Base-by-base conservation (phyloP, 2,329 filamentous ascomycete genomes). In the Beauveria medogensis region DNA sequence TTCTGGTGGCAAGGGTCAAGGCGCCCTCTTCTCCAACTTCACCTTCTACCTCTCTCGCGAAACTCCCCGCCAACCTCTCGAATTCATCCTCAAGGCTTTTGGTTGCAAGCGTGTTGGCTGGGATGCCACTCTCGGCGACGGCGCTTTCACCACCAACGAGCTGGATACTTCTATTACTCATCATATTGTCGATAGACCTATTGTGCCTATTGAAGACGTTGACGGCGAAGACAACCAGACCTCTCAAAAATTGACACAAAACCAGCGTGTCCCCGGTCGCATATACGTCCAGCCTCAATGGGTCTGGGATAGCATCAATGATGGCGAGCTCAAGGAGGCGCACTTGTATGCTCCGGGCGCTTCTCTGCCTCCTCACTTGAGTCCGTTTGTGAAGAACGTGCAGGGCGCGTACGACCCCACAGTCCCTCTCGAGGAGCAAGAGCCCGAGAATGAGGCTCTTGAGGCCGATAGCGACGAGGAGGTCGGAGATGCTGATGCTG, bases 291-390 rank as follows among this genome's bases (percentile, higher is more conserved):
- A 99, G 77, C 94, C 94, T 22, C 94, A 99, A 73, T 99, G 95
- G 93, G 86, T 99, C 4, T 99, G 94, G 94, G 94, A 99, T 71
- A 93, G 90, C 69, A 79, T 96, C 72, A 99, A 99, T 72, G 90
- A 94, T 51, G 91, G 91, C 64, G 91, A 93, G 74, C 78, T 99
- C 60, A 87, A 97, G 72, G 83, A 89, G 65, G 85, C 92, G 37
- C 91, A 97, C 70, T 76, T 92, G 41, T 99, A 99, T 70, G 90
- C 88, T 0, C 94, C 94, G 2, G 94, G 94, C 20, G 89, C 92
- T 20, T 87, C 91, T 66, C 80, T 99, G 37, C 94, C 94, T 24
- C 94, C 94, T 14, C 94, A 99, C 80, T 76, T 99, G 68, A 97
- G 92, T 74, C 94, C 94, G 28, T 99, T 96, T 82, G 92, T 97